Evolutionary conservation across 2,329 filamentous ascomycete genomes (phyloP).

Genomic region (Penicillium glabrum): DNA sequence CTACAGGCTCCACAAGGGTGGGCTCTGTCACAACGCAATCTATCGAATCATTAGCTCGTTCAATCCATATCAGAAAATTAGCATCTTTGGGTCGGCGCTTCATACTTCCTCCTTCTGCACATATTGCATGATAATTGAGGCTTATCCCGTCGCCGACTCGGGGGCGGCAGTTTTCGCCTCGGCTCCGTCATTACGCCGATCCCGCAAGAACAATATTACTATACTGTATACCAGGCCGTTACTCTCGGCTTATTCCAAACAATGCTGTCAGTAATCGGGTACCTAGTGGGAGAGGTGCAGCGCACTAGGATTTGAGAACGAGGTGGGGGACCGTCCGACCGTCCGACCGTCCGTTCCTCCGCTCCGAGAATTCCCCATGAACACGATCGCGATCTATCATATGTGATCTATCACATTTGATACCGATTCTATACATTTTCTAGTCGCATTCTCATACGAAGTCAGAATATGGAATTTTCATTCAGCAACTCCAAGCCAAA

Average conservation of each 20-base stretch:
- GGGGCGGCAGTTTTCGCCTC: constrained; percentile 1
- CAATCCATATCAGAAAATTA: background rate
- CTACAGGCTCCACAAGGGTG: constrained; percentile 59
- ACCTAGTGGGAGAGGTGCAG: background rate
- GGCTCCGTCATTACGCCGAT: constrained; percentile 1
- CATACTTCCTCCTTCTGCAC: constrained; percentile 34
- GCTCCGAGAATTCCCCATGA: background rate
- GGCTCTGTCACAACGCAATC: constrained; percentile 57
- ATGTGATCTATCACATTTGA: background rate
- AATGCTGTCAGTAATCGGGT: background rate
- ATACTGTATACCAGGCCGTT: background rate
- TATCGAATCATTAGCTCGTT: constrained; percentile 16
- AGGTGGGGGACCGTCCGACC: constrained; percentile 1
- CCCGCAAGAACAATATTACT: background rate
- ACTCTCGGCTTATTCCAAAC: background rate
- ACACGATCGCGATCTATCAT: background rate
- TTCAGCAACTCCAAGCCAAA: background rate
- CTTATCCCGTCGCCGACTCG: constrained; percentile 29
- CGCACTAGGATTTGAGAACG: background rate
- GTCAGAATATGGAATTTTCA: background rate
- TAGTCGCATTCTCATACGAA: background rate
- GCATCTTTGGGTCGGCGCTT: too few relatives aligned
- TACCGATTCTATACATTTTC: background rate
- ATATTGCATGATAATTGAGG: constrained; percentile 33
- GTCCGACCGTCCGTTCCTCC: constrained; percentile 4